These are phyloP conservation scores for Microascus cirrosus DNA, from an alignment of 2,329 filamentous ascomycete genomes.

Conservation along the genomic window DNA sequence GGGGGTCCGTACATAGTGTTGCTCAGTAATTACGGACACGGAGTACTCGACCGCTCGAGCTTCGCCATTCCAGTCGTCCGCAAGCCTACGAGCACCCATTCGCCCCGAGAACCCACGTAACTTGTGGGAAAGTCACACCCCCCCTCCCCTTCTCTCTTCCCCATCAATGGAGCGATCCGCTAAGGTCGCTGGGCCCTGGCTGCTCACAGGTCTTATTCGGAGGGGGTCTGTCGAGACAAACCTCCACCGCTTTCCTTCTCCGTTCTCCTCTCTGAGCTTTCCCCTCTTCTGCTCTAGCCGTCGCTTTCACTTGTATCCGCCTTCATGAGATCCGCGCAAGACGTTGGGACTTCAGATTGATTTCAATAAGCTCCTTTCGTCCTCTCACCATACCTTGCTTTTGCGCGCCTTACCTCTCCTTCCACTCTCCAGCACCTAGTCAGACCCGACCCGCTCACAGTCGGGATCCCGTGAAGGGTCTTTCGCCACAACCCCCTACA, in stretches of 20 bases:
- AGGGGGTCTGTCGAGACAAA: neutral
- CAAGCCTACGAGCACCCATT: neutral
- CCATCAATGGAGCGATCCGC: neutral
- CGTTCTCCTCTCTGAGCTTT: neutral
- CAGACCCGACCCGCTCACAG: neutral
- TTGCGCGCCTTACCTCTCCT: neutral
- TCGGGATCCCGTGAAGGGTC: neutral
- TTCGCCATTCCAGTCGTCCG: neutral
- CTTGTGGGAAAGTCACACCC: neutral
- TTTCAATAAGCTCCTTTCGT: neutral
- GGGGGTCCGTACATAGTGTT: neutral
- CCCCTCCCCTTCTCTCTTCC: neutral
- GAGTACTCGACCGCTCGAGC: neutral
- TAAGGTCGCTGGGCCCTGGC: neutral
- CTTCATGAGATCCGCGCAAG: neutral
- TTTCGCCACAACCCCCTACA: neutral
- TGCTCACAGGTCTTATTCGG: neutral
- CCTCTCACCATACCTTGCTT: neutral
- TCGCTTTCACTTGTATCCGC: neutral
- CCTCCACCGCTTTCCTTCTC: neutral
- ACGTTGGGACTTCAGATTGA: neutral
- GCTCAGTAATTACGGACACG: neutral
- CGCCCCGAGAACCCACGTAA: neutral
- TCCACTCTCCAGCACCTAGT: neutral
- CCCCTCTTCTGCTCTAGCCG: neutral